Evolutionary conservation across 371 early-diverging fungal genomes (phyloP).

Genomic region (Nematocida ironsii): DNA sequence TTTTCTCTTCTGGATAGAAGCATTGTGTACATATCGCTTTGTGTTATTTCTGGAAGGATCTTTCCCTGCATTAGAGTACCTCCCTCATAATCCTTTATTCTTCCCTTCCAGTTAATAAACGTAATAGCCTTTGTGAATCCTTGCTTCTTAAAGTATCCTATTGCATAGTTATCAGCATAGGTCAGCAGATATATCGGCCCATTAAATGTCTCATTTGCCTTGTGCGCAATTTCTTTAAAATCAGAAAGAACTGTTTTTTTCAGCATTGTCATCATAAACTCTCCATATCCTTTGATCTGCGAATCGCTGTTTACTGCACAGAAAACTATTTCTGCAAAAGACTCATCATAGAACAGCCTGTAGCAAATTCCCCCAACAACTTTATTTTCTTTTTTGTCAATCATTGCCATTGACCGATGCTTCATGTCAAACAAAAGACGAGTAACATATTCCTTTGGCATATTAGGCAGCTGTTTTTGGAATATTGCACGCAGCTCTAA

Average conservation of each 20-base stretch:
- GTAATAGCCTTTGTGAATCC: slow-evolving; percentile 92
- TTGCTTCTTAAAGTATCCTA: slow-evolving; percentile 97
- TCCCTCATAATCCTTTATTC: slow-evolving; percentile 99
- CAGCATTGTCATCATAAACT: slow-evolving; percentile 67
- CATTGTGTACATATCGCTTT: slow-evolving; percentile 60
- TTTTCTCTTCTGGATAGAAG: slow-evolving; percentile 54
- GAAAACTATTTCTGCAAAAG: slow-evolving; percentile 97
- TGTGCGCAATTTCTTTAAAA: slow-evolving; percentile 2
- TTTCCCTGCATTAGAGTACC: slow-evolving; percentile 84
- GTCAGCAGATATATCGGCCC: slow-evolving; percentile 79
- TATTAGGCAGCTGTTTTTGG: slow-evolving; percentile 94
- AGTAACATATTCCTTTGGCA: slow-evolving; percentile 97
- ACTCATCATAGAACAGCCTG: slow-evolving; percentile 79
- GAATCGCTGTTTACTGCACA: slow-evolving; percentile 85
- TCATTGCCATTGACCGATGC: slow-evolving; percentile 57
- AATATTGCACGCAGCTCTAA: slow-evolving; percentile 89
- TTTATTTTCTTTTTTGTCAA: slow-evolving; percentile 73
- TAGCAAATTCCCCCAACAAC: slow-evolving; percentile 94
- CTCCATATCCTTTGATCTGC: slow-evolving; percentile 80
- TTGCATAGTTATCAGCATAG: slow-evolving; percentile 98
- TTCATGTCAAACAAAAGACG: slow-evolving; percentile 86
- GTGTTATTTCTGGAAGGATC: slow-evolving; percentile 66
- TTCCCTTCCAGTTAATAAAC: slow-evolving; percentile 91
- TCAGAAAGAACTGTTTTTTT: slow-evolving; percentile 68
- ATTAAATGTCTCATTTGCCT: not conserved